These are phyloP conservation scores for Priceomyces carsonii DNA, from an alignment of 805 yeast species.

Conservation along the genomic window DNA sequence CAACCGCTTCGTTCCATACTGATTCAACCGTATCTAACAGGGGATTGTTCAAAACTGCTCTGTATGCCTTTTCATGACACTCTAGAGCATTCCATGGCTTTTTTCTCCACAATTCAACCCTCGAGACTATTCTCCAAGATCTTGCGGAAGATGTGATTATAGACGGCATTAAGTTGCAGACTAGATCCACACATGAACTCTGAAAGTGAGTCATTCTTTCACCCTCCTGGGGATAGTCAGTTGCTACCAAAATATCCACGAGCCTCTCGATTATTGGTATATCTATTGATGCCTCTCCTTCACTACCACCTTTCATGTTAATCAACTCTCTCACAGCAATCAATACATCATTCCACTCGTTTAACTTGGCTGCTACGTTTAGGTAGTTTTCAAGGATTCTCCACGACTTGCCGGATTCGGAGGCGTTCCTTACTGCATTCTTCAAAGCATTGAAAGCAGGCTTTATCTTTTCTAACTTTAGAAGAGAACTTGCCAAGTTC, in stretches of 20 bases:
- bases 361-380: conserved; percentile 74
- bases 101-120: conserved; percentile 82
- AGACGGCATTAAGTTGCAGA: conserved; percentile 67
- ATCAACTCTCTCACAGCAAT: conserved; percentile 69
- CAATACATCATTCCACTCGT: conserved; percentile 88
- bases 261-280: conserved; percentile 73
- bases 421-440: conserved; percentile 71
- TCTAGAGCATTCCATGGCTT: conserved; percentile 88
- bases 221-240: conserved; percentile 46
- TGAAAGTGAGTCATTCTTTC: conserved; percentile 61
- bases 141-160: conserved; percentile 67
- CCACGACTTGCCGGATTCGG: conserved; percentile 74
- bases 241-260: conserved; percentile 59
- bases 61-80: conserved; percentile 81
- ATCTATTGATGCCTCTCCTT: conserved; percentile 69
- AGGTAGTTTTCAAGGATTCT: conserved; percentile 87
- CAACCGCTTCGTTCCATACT: conserved; percentile 79
- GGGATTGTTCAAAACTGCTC: conserved; percentile 67
- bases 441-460: conserved; percentile 87
- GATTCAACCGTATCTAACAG: conserved; percentile 60
- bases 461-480: conserved; percentile 60
- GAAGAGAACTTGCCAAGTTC: conserved; percentile 78
- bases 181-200: conserved; percentile 64
- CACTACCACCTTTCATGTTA: conserved; percentile 52
- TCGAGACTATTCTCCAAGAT: conserved; percentile 82